Base-by-base conservation (phyloP, 2,329 filamentous ascomycete genomes). In the Apiospora koreana region DNA sequence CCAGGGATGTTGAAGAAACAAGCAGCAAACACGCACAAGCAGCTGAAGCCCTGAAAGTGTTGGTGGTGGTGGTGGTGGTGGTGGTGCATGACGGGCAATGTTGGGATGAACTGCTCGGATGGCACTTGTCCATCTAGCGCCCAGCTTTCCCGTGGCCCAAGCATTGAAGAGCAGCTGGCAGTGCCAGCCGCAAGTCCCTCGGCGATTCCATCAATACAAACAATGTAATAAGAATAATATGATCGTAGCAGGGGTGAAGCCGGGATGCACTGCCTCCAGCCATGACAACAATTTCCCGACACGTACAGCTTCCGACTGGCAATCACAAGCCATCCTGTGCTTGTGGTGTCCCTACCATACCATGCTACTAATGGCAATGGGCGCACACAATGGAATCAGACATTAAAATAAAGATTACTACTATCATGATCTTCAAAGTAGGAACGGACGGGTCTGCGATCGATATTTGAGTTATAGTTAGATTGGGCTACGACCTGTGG, bases 211-310 rank as follows among this genome's bases (percentile, higher is more conserved):
- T 28, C 14, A 16, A 54, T 10, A 46, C 48, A 25, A 54, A 25
- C 48, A 25, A 50, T 25, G n/a, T 9, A 50, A 25, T 50, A 25
- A 25, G 9, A 25, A 25, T 31, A 31, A 35, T 35, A 58, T 58
- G 54, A 62, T 62, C 54, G 54, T 38, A 38, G 54, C 54, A 62
- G 28, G 54, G 54, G 28, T 62, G 8, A 21, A 18, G 21, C 54
- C 54, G n/a, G 54, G 54, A 31, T 58, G 50, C 50, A 58, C 50
- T 21, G 50, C 50, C 50, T 28, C 54, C 18, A 38, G 54, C 54
- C 54, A 62, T 38, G 31, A 62, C 54, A 38, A 62, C 54, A 38
- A 62, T 62, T 38, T 62, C 54, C 54, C 54, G 54, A 62, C 31
- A 54, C 48, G 23, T n/a, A 25, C 46, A 25, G 41, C 41, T 43